Percentiles rank a stretch among this genome's conserved stretches.
Evolutionary conservation across 305 asterid species (phyloP).

Genomic region (Andrographis paniculata): DNA sequence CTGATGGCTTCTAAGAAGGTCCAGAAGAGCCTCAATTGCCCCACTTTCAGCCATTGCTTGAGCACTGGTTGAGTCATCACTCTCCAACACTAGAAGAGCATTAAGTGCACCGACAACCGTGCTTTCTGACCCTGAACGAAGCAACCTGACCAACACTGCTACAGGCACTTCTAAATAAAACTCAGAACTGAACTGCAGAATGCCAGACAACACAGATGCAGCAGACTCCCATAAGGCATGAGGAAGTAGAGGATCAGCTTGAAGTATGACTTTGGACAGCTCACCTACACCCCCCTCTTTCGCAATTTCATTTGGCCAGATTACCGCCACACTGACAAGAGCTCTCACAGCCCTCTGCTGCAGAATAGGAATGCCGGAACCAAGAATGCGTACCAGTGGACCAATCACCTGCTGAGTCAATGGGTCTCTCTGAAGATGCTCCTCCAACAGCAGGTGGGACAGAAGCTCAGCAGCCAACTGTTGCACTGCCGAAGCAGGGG

Average conservation of each 20-base stretch:
- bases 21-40: slow-evolving; percentile 75
- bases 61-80: slow-evolving; percentile 81
- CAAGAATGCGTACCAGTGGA: slow-evolving; percentile 64
- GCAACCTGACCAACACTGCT: slow-evolving; percentile 80
- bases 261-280: slow-evolving; percentile 84
- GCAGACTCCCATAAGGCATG: slow-evolving; percentile 85
- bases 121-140: slow-evolving; percentile 67
- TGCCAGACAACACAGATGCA: slow-evolving; percentile 67
- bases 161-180: slow-evolving; percentile 82
- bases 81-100: slow-evolving; percentile 80
- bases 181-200: slow-evolving; percentile 78
- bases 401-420: slow-evolving; percentile 65
- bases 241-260: slow-evolving; percentile 79
- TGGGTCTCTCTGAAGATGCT: slow-evolving; percentile 73
- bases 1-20: slow-evolving; percentile 72
- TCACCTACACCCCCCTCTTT: slow-evolving; percentile 98
- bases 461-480: slow-evolving; percentile 83
- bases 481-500: slow-evolving; percentile 78
- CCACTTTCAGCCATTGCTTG: slow-evolving; percentile 95
- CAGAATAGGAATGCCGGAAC: slow-evolving; percentile 62
- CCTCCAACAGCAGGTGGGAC: slow-evolving; percentile 72
- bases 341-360: slow-evolving; percentile 84
- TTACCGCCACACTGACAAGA: slow-evolving; percentile 52
- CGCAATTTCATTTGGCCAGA: slow-evolving; percentile 96
- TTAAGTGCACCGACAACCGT: slow-evolving; percentile 72